Evolutionary conservation across 2,329 filamentous ascomycete species (phyloP).

Genomic region (Fusarium drepaniforme): DNA sequence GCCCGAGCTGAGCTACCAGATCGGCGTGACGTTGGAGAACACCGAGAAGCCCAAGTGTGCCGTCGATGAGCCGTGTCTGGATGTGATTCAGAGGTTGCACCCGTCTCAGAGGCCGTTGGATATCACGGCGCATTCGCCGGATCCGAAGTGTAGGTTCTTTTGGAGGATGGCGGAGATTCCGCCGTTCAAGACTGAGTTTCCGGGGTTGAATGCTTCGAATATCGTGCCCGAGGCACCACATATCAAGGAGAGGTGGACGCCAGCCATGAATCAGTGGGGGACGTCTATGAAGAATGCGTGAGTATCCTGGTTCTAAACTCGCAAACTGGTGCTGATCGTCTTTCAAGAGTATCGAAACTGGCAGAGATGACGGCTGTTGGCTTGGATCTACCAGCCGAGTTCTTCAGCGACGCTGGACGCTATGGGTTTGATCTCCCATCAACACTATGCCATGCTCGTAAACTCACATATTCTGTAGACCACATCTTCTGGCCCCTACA

Average conservation of each 20-base stretch:
- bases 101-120: constrained; percentile 69
- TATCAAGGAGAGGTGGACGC: constrained; percentile 64
- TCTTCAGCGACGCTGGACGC: constrained; percentile 66
- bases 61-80: constrained; percentile 70
- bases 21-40: constrained; percentile 72
- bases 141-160: constrained; percentile 74
- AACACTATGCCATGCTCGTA: not conserved
- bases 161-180: constrained; percentile 69
- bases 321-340: not conserved
- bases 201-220: constrained; percentile 66
- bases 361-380: constrained; percentile 71
- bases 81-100: constrained; percentile 66
- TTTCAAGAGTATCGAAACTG: constrained; percentile 62
- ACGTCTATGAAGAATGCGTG: constrained; percentile 71
- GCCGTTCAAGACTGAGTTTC: constrained; percentile 67
- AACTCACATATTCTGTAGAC: constrained; percentile 50
- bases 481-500: constrained; percentile 71
- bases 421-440: constrained; percentile 60
- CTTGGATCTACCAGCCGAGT: constrained; percentile 63
- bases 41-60: constrained; percentile 74
- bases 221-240: constrained; percentile 63
- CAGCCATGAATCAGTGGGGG: constrained; percentile 69
- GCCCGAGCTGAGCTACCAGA: constrained; percentile 70
- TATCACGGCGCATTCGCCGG: constrained; percentile 66
- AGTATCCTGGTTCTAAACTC: constrained; percentile 42